Evolutionary conservation across 208 protist genomes (phyloP), one percentile per base, ranked within the genome.

Genomic region (Leptomonas seymouri): DNA sequence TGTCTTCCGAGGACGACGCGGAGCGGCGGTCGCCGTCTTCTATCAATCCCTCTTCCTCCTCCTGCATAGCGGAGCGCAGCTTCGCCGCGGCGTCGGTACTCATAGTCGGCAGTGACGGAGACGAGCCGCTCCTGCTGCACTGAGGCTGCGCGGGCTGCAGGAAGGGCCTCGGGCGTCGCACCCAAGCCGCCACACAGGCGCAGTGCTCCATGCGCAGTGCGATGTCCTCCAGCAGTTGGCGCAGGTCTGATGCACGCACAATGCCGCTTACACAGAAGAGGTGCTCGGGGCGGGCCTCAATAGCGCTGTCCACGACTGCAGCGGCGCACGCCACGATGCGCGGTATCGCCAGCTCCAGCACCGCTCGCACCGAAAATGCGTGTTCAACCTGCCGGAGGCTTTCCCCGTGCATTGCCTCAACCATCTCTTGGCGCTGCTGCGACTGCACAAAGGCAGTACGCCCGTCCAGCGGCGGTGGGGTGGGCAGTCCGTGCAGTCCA

Each of bases 291-390:
- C 63, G 65, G 6, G 62, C 45, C 30, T 65, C 70, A 23, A 90
- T 57, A 30, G 66, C 77, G 23, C 70, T 27, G 28, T 70, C 75
- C 25, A 91, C 83, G 8, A 76, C 81, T 15, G 36, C 57, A 12
- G 63, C 31, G 25, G 88, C 81, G 3, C 59, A 74, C 7, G 68
- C 78, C 1, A 84, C 78, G 30, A 89, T 78, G 46, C 71, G 81
- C 9, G 85, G 81, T 14, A 82, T 57, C 18, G 84, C 81, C 28
- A 74, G 18, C 27, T 68, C 57, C 18, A 93, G 71, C 5, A 86
- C 55, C 9, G 71, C 68, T 5, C 80, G 70, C 36, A 93, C 81
- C 31, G 76, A 93, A 62, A 90, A 91, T 6, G 66, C 70, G 27
- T 81, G 70, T 27, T 54, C 62, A 20, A 76, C 56, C 57, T 76